Evolutionary conservation across 163 green algal genomes (phyloP).

Genomic region (Scenedesmus sp.): DNA sequence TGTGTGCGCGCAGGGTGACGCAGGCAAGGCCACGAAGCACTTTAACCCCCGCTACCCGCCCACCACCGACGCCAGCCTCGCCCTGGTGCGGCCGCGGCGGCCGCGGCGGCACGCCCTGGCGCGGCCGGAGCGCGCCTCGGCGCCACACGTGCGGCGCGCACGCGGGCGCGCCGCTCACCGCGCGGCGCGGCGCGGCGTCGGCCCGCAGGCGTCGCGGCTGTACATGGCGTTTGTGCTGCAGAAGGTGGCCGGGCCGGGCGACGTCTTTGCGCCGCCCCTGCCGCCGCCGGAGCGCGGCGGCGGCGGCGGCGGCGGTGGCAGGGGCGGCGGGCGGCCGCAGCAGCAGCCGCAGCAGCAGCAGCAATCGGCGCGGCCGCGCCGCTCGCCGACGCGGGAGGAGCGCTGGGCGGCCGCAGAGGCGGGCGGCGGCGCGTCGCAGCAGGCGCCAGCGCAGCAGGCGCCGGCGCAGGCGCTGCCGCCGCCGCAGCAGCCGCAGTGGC

Average conservation of each 20-base stretch:
- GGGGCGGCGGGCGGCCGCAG: neutral
- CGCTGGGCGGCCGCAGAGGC: neutral
- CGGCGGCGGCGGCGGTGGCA: neutral
- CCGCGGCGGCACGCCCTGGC: no score
- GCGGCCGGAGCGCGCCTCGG: neutral
- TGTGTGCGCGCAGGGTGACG: constrained; percentile 15
- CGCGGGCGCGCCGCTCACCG: no score
- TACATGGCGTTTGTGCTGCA: constrained; percentile 46
- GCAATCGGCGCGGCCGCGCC: neutral
- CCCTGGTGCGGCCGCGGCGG: constrained; percentile 16
- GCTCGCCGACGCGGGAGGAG: constrained; percentile 16
- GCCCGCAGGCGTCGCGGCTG: constrained; percentile 24
- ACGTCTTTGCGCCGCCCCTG: neutral
- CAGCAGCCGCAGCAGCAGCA: no score
- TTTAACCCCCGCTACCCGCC: constrained; percentile 33
- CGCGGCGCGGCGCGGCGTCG: no score
- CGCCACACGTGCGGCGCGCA: no score
- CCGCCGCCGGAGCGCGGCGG: neutral
- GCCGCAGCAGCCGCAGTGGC: constrained; percentile 15
- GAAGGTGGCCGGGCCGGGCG: constrained; percentile 20
- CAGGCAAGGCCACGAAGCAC: constrained; percentile 30
- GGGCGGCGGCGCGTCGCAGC: neutral
- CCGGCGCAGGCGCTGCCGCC: neutral
- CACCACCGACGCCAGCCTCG: constrained; percentile 5
- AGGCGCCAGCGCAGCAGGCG: neutral